Conservation (phyloP, 202 grass and related monocot species). For the Panicum virgatum region DNA sequence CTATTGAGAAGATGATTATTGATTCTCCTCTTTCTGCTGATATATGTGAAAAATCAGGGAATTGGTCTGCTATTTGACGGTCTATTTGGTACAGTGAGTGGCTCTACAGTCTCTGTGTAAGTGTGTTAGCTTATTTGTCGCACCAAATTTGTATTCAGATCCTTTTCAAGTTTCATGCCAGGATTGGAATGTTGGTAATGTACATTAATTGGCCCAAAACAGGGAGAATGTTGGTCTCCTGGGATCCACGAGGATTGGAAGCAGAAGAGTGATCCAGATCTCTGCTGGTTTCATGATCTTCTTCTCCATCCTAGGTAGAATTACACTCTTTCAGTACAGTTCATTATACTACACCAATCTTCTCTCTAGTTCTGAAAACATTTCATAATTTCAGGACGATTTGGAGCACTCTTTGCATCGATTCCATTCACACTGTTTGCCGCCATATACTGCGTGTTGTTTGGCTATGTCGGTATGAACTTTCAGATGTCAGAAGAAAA, state of each 20-base stretch:
- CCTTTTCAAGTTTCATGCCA: neutral
- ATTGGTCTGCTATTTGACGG: constrained; percentile 71
- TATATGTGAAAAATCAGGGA: constrained; percentile 46
- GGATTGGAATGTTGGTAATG: too few relatives aligned
- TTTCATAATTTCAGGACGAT: constrained; percentile 45
- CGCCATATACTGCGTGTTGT: constrained; percentile 67
- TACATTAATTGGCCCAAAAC: neutral
- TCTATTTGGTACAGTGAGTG: constrained; percentile 69
- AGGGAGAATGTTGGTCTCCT: constrained; percentile 89
- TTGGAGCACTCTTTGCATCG: constrained; percentile 73
- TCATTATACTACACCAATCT: neutral
- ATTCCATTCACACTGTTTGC: constrained; percentile 87
- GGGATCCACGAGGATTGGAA: constrained; percentile 83
- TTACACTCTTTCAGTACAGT: neutral
- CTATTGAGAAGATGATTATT: neutral
- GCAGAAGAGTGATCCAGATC: constrained; percentile 82
- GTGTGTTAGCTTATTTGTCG: constrained; percentile 12
- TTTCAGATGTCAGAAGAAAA: neutral
- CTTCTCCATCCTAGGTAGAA: constrained; percentile 73
- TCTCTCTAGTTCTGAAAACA: neutral
- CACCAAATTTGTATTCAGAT: neutral
- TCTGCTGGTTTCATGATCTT: constrained; percentile 93
- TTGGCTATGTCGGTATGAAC: constrained; percentile 66
- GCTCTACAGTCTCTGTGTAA: constrained; percentile 85
- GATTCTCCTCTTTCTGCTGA: neutral